Evolutionary conservation across 768 basidiomycete species (phyloP).

Genomic region (Pleurotus tuber-regium): DNA sequence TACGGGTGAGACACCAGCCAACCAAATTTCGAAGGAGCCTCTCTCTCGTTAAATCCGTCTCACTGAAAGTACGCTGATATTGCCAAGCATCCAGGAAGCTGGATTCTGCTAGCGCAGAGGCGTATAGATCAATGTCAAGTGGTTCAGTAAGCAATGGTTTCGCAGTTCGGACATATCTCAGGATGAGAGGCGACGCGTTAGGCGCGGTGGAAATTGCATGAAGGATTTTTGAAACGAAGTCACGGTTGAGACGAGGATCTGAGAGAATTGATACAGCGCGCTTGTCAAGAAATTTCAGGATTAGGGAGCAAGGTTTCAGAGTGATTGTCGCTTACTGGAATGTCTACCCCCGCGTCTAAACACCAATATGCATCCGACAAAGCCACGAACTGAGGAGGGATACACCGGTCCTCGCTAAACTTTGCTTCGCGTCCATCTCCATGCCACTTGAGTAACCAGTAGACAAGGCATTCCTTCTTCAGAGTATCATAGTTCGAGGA

Average conservation of each 20-base stretch:
- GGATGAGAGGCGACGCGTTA: constrained; percentile 53
- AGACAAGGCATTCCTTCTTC: constrained; percentile 79
- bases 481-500: constrained; percentile 64
- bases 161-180: constrained; percentile 72
- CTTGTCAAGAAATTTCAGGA: constrained; percentile 35
- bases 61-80: constrained; percentile 69
- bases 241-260: constrained; percentile 70
- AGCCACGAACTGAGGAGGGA: constrained; percentile 72
- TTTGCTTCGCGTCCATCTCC: constrained; percentile 56
- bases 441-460: constrained; percentile 80
- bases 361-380: constrained; percentile 87
- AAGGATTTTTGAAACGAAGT: constrained; percentile 77
- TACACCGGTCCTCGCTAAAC: constrained; percentile 52
- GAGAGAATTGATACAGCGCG: constrained; percentile 70
- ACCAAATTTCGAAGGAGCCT: constrained; percentile 58
- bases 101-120: constrained; percentile 61
- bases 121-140: constrained; percentile 68
- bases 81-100: constrained; percentile 74
- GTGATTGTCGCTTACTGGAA: constrained; percentile 67
- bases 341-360: constrained; percentile 66
- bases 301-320: too few species aligned
- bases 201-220: constrained; percentile 55
- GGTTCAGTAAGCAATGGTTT: constrained; percentile 71
- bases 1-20: constrained; percentile 70
- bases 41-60: constrained; percentile 49